These are phyloP conservation scores for Aspergillus eucalypticola DNA, from an alignment of 2,329 filamentous ascomycete genomes.

Conservation along the genomic window DNA sequence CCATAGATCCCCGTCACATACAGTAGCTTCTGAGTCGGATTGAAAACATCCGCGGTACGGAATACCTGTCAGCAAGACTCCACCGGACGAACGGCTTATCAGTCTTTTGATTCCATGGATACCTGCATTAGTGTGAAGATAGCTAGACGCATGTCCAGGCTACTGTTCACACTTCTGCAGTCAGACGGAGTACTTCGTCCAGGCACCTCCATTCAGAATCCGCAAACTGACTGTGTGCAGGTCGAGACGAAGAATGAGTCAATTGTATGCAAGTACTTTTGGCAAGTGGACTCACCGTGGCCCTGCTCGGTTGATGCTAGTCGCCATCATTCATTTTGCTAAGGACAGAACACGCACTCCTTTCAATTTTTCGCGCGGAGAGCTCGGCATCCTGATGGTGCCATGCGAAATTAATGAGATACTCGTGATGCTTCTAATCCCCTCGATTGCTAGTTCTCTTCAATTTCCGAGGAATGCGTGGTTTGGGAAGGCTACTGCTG, in stretches of 20 bases:
- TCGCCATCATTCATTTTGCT: not conserved
- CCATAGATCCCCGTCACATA: not conserved
- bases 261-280: not conserved
- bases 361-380: not conserved
- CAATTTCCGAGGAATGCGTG: not conserved
- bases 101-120: not conserved
- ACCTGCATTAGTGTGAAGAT: constrained; percentile 3
- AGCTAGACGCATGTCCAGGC: not conserved
- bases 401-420: not conserved
- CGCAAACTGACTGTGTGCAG: not conserved
- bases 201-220: not conserved
- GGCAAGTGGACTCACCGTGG: not conserved
- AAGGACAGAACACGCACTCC: not conserved
- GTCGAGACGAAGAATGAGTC: not conserved
- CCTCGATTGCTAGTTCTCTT: not conserved
- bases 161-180: not conserved
- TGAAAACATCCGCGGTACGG: not conserved
- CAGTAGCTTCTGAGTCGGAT: not conserved
- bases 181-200: not conserved
- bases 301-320: not conserved
- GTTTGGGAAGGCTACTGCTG: not conserved
- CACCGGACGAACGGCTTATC: not conserved
- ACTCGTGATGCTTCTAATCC: not conserved
- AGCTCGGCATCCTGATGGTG: not conserved
- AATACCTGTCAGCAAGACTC: not conserved